These are phyloP conservation scores for Ascochyta pisi DNA, from an alignment of 2,329 filamentous ascomycete species.

Conservation along the genomic window DNA sequence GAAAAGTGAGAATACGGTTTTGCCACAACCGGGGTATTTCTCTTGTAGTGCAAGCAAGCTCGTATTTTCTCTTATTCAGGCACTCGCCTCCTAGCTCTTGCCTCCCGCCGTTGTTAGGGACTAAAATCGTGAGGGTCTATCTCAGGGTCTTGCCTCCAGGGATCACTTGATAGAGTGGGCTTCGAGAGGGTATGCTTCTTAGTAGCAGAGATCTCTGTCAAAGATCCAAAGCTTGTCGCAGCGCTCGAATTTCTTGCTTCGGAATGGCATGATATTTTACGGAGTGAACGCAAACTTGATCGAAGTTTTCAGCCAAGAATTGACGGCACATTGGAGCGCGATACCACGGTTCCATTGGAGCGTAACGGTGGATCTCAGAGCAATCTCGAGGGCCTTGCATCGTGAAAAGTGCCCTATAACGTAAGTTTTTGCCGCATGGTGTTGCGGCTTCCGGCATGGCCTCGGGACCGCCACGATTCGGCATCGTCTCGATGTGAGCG, in stretches of 20 bases:
- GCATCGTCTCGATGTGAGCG: not conserved
- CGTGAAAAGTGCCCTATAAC: not conserved
- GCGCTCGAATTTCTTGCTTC: not conserved
- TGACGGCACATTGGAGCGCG: not conserved
- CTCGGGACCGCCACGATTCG: not conserved
- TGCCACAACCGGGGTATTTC: no score
- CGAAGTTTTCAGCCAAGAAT: not conserved
- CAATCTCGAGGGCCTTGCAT: not conserved
- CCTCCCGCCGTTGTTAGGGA: not conserved
- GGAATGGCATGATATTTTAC: not conserved
- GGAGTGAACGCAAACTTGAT: not conserved
- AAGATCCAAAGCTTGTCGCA: not conserved
- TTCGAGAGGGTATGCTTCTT: not conserved
- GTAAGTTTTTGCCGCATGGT: constrained; percentile 2
- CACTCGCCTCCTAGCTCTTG: not conserved
- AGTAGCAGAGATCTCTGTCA: not conserved
- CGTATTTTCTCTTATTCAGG: no score
- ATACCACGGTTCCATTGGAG: constrained; percentile 3
- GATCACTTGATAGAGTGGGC: not conserved
- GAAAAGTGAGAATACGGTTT: no score
- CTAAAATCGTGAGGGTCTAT: not conserved
- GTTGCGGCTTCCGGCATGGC: constrained; percentile 1
- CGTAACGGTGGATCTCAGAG: not conserved
- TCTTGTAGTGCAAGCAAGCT: no score
- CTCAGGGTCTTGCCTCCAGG: not conserved